Evolutionary conservation across 306 rosid genomes (phyloP).

Genomic region (Prosopis cineraria): DNA sequence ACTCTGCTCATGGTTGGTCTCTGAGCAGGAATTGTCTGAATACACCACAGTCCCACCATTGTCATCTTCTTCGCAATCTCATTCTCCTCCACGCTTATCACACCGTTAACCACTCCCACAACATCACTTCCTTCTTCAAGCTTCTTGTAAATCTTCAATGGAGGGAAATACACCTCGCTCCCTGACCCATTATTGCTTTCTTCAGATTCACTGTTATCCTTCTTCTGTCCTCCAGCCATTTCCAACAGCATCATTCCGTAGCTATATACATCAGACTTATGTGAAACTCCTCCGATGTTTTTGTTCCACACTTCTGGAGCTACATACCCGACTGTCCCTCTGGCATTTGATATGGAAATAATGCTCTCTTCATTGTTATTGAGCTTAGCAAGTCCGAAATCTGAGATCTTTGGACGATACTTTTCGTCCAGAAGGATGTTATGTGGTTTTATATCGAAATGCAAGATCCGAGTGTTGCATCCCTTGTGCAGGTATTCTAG

Average conservation of each 20-base stretch:
- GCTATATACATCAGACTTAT: conserved; percentile 37
- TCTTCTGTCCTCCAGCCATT: conserved; percentile 33
- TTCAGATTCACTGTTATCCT: not conserved
- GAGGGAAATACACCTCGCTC: conserved; percentile 29
- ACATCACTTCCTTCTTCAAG: not conserved
- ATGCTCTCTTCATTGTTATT: conserved; percentile 25
- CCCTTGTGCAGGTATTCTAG: conserved; percentile 28
- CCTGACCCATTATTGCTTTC: not conserved
- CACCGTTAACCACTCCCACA: not conserved
- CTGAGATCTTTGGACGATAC: conserved; percentile 1
- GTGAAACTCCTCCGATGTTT: conserved; percentile 25
- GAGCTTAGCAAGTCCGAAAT: conserved; percentile 32
- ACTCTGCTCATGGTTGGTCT: conserved; percentile 41
- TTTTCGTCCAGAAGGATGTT: conserved; percentile 25
- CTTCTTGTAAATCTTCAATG: conserved; percentile 27
- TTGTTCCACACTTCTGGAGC: conserved; percentile 28
- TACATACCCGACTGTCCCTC: conserved; percentile 34
- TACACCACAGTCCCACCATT: conserved; percentile 44
- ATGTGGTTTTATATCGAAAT: conserved; percentile 38
- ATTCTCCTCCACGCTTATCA: conserved; percentile 7
- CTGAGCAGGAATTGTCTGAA: conserved; percentile 29
- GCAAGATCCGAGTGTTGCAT: conserved; percentile 42
- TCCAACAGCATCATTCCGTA: conserved; percentile 16
- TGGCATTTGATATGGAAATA: conserved; percentile 19
- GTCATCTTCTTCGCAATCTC: conserved; percentile 28